Evolutionary conservation across 257 asterid genomes (phyloP).

Genomic region (Primulina eburnea): DNA sequence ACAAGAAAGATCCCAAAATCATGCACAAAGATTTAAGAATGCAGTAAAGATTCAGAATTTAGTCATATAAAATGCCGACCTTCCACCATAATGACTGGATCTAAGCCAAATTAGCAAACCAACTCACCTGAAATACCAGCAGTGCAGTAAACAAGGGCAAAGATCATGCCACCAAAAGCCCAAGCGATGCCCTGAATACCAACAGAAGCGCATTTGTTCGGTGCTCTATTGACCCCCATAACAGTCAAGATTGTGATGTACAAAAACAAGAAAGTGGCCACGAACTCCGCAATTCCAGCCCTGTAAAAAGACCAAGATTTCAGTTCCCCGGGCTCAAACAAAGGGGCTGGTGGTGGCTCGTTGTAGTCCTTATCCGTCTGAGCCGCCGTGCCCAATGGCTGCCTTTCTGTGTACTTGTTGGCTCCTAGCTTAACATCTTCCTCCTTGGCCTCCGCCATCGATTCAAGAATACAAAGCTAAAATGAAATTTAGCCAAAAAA

Average conservation of each 20-base stretch:
- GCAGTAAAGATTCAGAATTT: not conserved
- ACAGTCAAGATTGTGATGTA: slow-evolving; percentile 48
- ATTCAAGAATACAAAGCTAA: not conserved
- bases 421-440: slow-evolving; percentile 55
- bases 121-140: slow-evolving; percentile 53
- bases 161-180: slow-evolving; percentile 61
- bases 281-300: slow-evolving; percentile 53
- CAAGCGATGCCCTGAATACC: slow-evolving; percentile 56
- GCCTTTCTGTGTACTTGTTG: slow-evolving; percentile 42
- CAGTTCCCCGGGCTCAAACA: slow-evolving; percentile 51
- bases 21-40: not conserved
- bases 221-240: slow-evolving; percentile 43
- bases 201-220: slow-evolving; percentile 41
- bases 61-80: not conserved
- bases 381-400: slow-evolving; percentile 51
- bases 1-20: not conserved
- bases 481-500: not conserved
- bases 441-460: slow-evolving; percentile 48
- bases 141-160: slow-evolving; percentile 54
- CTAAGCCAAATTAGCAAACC: not conserved
- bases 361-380: slow-evolving; percentile 47
- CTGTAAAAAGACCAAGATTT: slow-evolving; percentile 53
- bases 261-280: slow-evolving; percentile 51
- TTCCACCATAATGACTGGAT: not conserved
- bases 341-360: slow-evolving; percentile 51